Conservation (phyloP, 2,329 filamentous ascomycete genomes). For the Penicillium crustosum region DNA sequence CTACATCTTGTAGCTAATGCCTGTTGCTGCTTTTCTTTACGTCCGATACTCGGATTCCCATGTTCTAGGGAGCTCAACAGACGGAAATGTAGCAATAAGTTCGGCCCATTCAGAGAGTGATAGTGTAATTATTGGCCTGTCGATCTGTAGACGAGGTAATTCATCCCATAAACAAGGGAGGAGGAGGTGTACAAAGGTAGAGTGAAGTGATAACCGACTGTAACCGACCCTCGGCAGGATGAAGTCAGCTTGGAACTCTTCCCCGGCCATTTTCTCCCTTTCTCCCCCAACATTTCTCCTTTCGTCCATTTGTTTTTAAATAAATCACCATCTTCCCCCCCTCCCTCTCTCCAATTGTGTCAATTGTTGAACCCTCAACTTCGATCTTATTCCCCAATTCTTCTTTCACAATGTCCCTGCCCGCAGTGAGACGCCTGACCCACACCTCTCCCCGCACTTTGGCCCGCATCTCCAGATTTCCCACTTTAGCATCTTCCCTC, state of each 20-base stretch:
- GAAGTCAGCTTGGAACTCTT: slow-evolving; percentile 22
- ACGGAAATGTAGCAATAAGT: background rate
- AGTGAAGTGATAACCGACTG: slow-evolving; percentile 18
- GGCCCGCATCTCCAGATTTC: slow-evolving; percentile 44
- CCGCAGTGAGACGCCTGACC: slow-evolving; percentile 45
- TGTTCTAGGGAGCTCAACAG: background rate
- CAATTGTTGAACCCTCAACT: background rate
- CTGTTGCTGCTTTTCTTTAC: background rate
- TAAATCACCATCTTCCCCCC: background rate
- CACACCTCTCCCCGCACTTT: slow-evolving; percentile 45
- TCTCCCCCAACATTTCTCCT: slow-evolving; percentile 9
- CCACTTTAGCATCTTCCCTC: slow-evolving; percentile 26
- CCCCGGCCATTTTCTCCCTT: slow-evolving; percentile 11
- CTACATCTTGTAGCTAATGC: background rate
- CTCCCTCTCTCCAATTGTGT: background rate
- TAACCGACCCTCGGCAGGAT: slow-evolving; percentile 30
- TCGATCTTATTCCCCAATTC: slow-evolving; percentile 30
- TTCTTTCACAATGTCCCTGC: slow-evolving; percentile 42
- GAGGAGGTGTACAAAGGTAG: background rate
- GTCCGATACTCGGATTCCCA: slow-evolving; percentile 5
- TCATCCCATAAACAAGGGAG: background rate
- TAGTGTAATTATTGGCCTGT: background rate
- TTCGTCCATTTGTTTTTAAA: slow-evolving; percentile 18
- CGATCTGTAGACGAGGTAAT: background rate
- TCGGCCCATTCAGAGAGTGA: background rate